Conservation (phyloP, 225 moss, liverwort and hornwort species). For the Thuidium tamariscinum region DNA sequence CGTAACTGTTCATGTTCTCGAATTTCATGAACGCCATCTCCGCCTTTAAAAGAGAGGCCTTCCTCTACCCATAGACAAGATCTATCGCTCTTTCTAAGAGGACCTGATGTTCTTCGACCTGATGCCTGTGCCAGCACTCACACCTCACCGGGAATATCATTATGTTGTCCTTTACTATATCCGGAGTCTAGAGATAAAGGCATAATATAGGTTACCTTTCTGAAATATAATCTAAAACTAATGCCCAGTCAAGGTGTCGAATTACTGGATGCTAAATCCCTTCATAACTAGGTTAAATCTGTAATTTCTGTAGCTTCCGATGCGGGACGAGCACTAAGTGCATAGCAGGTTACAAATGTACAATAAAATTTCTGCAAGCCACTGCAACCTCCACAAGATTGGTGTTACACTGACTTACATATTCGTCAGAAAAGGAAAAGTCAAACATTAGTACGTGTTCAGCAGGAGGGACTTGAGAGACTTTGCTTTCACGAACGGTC, state of each 20-base stretch:
- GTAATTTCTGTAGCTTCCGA: neutral
- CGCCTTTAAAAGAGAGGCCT: neutral
- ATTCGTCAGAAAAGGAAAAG: neutral
- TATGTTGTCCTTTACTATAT: neutral
- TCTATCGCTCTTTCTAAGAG: neutral
- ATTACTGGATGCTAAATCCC: neutral
- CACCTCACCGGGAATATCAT: neutral
- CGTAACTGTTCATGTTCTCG: neutral
- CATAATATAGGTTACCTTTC: neutral
- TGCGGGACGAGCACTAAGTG: neutral
- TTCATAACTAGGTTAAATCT: neutral
- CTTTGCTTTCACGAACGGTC: slow-evolving; percentile 35
- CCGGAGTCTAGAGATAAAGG: neutral
- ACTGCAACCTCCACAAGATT: slow-evolving; percentile 2
- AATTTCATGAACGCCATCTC: neutral
- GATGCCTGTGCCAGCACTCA: neutral
- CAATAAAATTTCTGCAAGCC: neutral
- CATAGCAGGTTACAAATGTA: slow-evolving; percentile 19
- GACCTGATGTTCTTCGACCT: neutral
- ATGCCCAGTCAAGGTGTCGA: neutral
- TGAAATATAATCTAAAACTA: neutral
- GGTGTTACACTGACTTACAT: neutral
- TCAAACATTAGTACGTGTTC: neutral
- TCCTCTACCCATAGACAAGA: neutral
- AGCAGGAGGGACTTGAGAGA: slow-evolving; percentile 34